Evolutionary conservation across 345 rosid species (phyloP), one percentile per base, ranked within the genome.

Genomic region (Combretum micranthum): DNA sequence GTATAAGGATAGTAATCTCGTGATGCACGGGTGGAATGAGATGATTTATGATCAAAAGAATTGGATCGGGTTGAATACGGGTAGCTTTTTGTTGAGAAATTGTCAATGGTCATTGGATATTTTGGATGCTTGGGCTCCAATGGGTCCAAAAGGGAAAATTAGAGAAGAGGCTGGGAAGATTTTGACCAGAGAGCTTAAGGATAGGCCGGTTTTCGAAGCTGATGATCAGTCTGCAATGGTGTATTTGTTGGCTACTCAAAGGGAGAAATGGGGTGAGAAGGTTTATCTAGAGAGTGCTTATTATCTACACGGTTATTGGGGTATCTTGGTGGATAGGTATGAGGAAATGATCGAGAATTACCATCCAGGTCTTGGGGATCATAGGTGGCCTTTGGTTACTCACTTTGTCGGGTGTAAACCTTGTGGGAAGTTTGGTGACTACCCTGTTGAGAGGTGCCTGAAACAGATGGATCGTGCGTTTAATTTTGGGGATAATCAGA

Each of bases 211-310:
- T 53, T 81, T 81, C 4, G 83, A 81, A 69, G 83, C 83, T 0
- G 83, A 81, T n/a, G 86, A 81, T 66, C 86, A 81, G 62, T 81
- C 86, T 12, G 86, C 86, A 0, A 81, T 81, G 86, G 86, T 81
- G 49, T 81, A 77, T 59, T 44, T 81, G 51, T 53, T 81, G 52
- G 74, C 72, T 4, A 81, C 81, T 0, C 83, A 81, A 63, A 78
- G 79, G 37, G 79, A 78, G 7, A 70, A 56, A 39, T 81, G 86
- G 86, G 86, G 83, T 0, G 72, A 64, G 13, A 81, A 71, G 62
- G 83, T 81, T 42, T 81, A 77, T 57, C 57, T 81, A 8, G 86
- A 81, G 73, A 81, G 59, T 47, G 77, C 57, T 18, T 81, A 81
- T 57, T 81, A 81, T 56, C 63, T 81, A 77, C 86, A 81, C 21